Conservation (phyloP, 345 rosid species). For the Populus deltoides region DNA sequence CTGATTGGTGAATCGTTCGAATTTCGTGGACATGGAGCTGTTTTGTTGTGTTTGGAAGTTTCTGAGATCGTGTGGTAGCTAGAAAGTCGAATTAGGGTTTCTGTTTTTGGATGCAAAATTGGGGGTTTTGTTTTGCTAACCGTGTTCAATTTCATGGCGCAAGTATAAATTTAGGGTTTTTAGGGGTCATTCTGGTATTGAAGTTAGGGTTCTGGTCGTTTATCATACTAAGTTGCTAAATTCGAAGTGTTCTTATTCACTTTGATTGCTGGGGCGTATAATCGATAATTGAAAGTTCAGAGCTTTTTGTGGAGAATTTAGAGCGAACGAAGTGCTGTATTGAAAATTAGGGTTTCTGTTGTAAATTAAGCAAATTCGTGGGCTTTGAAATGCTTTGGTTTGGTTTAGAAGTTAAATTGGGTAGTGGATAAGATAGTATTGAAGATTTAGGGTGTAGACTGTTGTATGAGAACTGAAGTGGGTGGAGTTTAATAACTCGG, state of each 20-base stretch:
- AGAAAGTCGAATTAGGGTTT: slow-evolving; percentile 8
- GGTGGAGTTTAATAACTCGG: not conserved
- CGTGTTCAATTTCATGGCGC: not conserved
- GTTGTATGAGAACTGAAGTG: not conserved
- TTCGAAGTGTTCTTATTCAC: not conserved
- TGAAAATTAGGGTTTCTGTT: slow-evolving; percentile 13
- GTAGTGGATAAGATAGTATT: not conserved
- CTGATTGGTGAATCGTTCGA: not conserved
- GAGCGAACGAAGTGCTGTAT: not conserved
- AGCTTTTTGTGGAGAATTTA: not conserved
- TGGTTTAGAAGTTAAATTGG: not conserved
- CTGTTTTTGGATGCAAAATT: slow-evolving; percentile 2
- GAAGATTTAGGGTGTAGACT: not conserved
- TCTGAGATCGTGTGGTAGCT: slow-evolving; percentile 11
- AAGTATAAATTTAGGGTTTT: slow-evolving; percentile 11
- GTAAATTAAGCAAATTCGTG: slow-evolving; percentile 6
- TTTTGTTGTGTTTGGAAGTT: slow-evolving; percentile 7
- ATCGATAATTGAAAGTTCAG: not conserved
- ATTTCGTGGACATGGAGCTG: slow-evolving; percentile 20
- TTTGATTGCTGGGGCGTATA: no score
- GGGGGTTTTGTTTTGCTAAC: not conserved
- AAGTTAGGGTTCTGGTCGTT: not conserved
- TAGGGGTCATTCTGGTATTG: not conserved
- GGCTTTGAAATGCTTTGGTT: slow-evolving; percentile 24
- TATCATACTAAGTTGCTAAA: not conserved